These are phyloP conservation scores for Coffea canephora DNA, from an alignment of 257 asterid genomes.

Conservation along the genomic window DNA sequence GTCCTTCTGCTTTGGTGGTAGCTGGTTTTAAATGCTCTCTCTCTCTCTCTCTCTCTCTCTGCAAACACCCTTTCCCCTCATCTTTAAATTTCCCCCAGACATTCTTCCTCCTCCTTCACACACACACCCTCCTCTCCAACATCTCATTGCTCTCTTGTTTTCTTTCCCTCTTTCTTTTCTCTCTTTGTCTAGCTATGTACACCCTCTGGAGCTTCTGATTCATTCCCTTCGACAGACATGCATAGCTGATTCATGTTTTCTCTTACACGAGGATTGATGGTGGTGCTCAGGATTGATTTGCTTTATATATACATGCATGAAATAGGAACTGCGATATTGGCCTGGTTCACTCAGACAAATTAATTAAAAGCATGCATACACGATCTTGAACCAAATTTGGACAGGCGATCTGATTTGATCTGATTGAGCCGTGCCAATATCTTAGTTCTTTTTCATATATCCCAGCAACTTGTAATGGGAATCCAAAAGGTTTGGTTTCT, in stretches of 20 bases:
- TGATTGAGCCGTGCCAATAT: slow-evolving; percentile 65
- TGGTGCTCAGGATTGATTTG: not conserved
- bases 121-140: not conserved
- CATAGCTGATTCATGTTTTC: not conserved
- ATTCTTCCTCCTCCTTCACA: slow-evolving; percentile 21
- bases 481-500: not conserved
- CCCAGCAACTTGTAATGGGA: not conserved
- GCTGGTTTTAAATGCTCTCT: slow-evolving; percentile 32
- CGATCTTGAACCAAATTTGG: no score
- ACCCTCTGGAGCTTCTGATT: not conserved
- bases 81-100: slow-evolving; percentile 34
- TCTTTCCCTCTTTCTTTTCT: not conserved
- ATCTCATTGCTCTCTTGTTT: not conserved
- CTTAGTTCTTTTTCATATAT: slow-evolving; percentile 36
- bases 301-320: slow-evolving; percentile 9
- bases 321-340: slow-evolving; percentile 44
- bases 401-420: not conserved
- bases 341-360: slow-evolving; percentile 48
- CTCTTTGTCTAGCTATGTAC: no score
- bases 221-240: no score
- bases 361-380: no score
- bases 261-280: not conserved
- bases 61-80: slow-evolving; percentile 1
- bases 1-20: slow-evolving; percentile 41
- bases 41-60: not conserved